phyloP scores from a whole-genome alignment of 2,329 filamentous ascomycete species.

The Diaporthe nobilis region DNA sequence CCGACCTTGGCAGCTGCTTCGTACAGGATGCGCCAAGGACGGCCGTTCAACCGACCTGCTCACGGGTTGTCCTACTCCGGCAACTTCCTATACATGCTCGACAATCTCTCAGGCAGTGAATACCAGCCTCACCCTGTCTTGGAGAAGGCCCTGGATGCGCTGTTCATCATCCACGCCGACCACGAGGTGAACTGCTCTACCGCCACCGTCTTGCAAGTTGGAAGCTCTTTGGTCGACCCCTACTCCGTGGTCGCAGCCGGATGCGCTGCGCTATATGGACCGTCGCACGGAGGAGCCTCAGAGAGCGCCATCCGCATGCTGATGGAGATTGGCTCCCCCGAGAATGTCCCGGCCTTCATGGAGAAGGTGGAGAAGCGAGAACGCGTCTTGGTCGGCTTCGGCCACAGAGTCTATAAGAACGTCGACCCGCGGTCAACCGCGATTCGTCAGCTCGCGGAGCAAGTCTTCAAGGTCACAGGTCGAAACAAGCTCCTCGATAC shows the following conservation, averaged over 20 bases:
- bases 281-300: conserved; percentile 71
- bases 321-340: conserved; percentile 63
- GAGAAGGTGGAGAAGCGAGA: conserved; percentile 64
- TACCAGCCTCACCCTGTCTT: conserved; percentile 64
- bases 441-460: conserved; percentile 63
- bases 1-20: conserved; percentile 65
- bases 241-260: conserved; percentile 67
- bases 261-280: conserved; percentile 68
- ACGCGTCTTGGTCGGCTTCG: conserved; percentile 68
- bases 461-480: conserved; percentile 64
- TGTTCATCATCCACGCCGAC: conserved; percentile 70
- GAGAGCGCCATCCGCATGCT: conserved; percentile 70
- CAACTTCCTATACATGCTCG: conserved; percentile 69
- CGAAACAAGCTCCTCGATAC: conserved; percentile 67
- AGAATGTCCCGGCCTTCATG: conserved; percentile 66
- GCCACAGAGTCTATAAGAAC: conserved; percentile 69
- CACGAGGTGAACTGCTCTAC: conserved; percentile 73
- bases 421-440: conserved; percentile 66
- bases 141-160: conserved; percentile 64
- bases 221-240: conserved; percentile 69
- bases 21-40: conserved; percentile 67
- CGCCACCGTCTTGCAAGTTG: conserved; percentile 68
- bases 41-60: conserved; percentile 64
- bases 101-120: conserved; percentile 62
- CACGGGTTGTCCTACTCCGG: conserved; percentile 65